phyloP scores from a whole-genome alignment of 495 filamentous ascomycete genomes.

The Mycothermus thermophilus region DNA sequence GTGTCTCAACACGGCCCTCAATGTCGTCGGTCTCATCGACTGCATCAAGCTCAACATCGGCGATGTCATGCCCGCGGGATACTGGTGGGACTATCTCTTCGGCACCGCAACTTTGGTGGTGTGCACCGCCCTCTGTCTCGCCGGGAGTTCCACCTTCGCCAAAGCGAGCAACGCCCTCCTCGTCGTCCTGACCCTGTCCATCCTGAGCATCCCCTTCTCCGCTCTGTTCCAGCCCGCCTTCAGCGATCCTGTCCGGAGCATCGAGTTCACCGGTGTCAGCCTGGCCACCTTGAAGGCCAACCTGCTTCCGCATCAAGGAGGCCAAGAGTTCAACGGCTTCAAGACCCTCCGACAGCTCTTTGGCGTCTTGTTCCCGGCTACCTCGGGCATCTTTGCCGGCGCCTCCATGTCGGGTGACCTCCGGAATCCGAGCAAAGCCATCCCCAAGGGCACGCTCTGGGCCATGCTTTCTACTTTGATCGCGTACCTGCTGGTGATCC shows the following conservation, averaged over 20 bases:
- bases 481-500: slow-evolving; percentile 60
- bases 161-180: slow-evolving; percentile 70
- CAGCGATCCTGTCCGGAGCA: slow-evolving; percentile 40
- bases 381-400: slow-evolving; percentile 54
- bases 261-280: slow-evolving; percentile 66
- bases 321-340: slow-evolving; percentile 35
- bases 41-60: slow-evolving; percentile 72
- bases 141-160: slow-evolving; percentile 68
- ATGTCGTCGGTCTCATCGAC: slow-evolving; percentile 75
- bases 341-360: slow-evolving; percentile 76
- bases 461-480: slow-evolving; percentile 65
- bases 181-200: slow-evolving; percentile 56
- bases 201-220: slow-evolving; percentile 71
- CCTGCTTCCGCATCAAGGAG: slow-evolving; percentile 42
- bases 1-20: slow-evolving; percentile 78
- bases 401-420: slow-evolving; percentile 86
- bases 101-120: slow-evolving; percentile 55
- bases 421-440: slow-evolving; percentile 69
- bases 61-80: slow-evolving; percentile 50
- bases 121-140: slow-evolving; percentile 66
- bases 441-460: slow-evolving; percentile 67
- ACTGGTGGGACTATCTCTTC: slow-evolving; percentile 71
- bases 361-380: slow-evolving; percentile 77
- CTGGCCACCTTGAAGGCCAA: slow-evolving; percentile 55
- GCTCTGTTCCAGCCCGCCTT: slow-evolving; percentile 55